Conservation (phyloP, 2,329 filamentous ascomycete species). For the Plectosphaerella plurivora region DNA sequence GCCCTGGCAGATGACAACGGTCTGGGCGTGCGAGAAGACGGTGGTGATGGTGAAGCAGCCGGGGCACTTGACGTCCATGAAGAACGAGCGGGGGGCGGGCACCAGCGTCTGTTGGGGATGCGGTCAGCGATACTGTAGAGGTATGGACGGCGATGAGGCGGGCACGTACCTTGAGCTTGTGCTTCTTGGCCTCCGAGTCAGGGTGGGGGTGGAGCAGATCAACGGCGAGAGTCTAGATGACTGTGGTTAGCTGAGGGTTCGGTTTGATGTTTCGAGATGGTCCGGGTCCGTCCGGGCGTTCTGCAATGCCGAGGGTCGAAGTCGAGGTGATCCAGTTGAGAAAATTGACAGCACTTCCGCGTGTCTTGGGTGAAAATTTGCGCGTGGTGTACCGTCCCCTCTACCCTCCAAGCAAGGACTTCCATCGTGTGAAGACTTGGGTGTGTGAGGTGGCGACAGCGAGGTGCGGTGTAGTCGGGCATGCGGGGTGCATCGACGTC, state of each 20-base stretch:
- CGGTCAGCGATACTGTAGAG: constrained; percentile 11
- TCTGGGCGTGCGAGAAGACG: constrained; percentile 99
- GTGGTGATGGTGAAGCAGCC: constrained; percentile 99
- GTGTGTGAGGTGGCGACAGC: no score
- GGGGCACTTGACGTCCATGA: constrained; percentile 99
- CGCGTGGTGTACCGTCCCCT: no score
- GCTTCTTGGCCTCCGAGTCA: constrained; percentile 98
- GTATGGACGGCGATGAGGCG: not conserved
- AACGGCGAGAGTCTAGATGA: constrained; percentile 92
- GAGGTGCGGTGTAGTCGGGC: no score
- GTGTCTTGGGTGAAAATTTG: no score
- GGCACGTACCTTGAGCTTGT: constrained; percentile 95
- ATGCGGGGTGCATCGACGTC: no score
- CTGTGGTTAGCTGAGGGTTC: constrained; percentile 40
- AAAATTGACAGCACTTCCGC: not conserved
- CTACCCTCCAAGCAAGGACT: no score
- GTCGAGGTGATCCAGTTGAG: not conserved
- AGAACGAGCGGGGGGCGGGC: constrained; percentile 96
- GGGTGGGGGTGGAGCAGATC: constrained; percentile 99
- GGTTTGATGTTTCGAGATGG: no score
- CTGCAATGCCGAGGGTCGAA: not conserved
- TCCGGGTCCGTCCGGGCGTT: not conserved
- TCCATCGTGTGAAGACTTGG: no score
- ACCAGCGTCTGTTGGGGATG: constrained; percentile 68
- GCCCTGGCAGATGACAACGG: constrained; percentile 98